Percentiles rank a stretch among this genome's conserved stretches.
Evolutionary conservation across 805 yeast species (phyloP).

Genomic region (Phaffomyces antillensis): DNA sequence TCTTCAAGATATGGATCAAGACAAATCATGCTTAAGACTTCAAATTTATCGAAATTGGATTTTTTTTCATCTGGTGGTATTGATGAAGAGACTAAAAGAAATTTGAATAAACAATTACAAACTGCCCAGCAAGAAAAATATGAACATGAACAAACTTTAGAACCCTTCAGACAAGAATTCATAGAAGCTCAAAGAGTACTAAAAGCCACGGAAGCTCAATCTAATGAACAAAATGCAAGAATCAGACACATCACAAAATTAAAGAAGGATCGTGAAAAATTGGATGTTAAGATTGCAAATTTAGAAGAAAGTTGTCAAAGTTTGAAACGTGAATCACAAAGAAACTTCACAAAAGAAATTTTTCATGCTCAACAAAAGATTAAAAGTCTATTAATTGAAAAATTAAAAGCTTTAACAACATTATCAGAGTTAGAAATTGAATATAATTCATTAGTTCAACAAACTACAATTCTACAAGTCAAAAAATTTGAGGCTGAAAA

Average conservation of each 20-base stretch:
- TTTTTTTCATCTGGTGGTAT: slow-evolving; percentile 18
- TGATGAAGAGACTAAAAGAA: slow-evolving; percentile 13
- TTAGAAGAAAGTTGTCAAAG: slow-evolving; percentile 26
- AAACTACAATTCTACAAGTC: slow-evolving; percentile 23
- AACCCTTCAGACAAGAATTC: slow-evolving; percentile 3
- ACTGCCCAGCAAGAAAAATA: slow-evolving; percentile 8
- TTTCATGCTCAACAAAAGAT: slow-evolving; percentile 15
- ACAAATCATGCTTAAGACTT: slow-evolving; percentile 30
- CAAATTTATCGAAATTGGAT: slow-evolving; percentile 4
- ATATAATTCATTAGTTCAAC: slow-evolving; percentile 21
- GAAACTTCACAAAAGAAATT: slow-evolving; percentile 30
- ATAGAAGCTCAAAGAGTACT: not conserved
- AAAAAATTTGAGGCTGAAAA: slow-evolving; percentile 33
- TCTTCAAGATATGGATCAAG: slow-evolving; percentile 59
- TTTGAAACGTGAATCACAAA: slow-evolving; percentile 31
- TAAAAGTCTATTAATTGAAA: slow-evolving; percentile 13
- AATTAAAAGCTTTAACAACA: slow-evolving; percentile 18
- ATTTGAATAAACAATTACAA: slow-evolving; percentile 10
- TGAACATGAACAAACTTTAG: slow-evolving; percentile 8
- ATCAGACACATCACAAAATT: slow-evolving; percentile 6
- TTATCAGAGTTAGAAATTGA: slow-evolving; percentile 18
- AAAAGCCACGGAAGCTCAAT: not conserved
- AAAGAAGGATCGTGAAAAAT: slow-evolving; percentile 15
- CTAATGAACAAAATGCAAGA: slow-evolving; percentile 1
- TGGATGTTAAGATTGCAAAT: slow-evolving; percentile 22